Percentiles rank a stretch among this genome's conserved stretches.
phyloP scores from a whole-genome alignment of 2,329 filamentous ascomycete genomes.

The Paraphoma chrysanthemicola region DNA sequence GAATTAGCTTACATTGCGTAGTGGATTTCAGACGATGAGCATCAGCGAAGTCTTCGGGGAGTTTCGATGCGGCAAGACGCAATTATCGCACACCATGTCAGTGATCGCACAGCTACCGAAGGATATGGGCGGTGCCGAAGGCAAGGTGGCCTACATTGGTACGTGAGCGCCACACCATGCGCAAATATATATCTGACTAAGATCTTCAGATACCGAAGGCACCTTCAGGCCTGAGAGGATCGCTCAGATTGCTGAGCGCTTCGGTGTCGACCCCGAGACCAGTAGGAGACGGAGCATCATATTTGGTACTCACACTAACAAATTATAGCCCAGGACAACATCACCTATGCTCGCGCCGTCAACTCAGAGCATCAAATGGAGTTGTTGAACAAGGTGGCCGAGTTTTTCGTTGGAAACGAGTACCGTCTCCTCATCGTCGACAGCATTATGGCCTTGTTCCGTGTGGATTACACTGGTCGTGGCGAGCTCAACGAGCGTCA shows the following conservation, averaged over 20 bases:
- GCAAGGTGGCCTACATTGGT: conserved; percentile 74
- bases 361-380: conserved; percentile 74
- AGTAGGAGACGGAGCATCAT: conserved; percentile 11
- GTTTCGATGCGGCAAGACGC: conserved; percentile 72
- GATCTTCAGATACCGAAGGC: conserved; percentile 42
- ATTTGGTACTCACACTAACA: conserved; percentile 56
- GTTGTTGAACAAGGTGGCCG: conserved; percentile 66
- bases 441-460: conserved; percentile 74
- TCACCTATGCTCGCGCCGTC: conserved; percentile 68
- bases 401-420: conserved; percentile 67
- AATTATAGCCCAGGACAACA: conserved; percentile 69
- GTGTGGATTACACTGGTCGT: conserved; percentile 71
- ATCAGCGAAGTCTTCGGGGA: conserved; percentile 71
- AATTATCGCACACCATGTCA: conserved; percentile 72
- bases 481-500: conserved; percentile 73
- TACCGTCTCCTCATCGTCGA: conserved; percentile 73
- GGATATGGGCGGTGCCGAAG: conserved; percentile 70
- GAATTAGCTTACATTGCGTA: conserved; percentile 35
- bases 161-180: conserved; percentile 5
- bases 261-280: conserved; percentile 56
- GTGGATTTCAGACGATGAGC: conserved; percentile 73
- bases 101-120: conserved; percentile 67
- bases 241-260: conserved; percentile 70
- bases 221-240: conserved; percentile 72
- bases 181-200: conserved; percentile 8